Evolutionary conservation across 2,329 filamentous ascomycete genomes (phyloP), one percentile per base, ranked within the genome.

Genomic region (Elsinoe necatrix): DNA sequence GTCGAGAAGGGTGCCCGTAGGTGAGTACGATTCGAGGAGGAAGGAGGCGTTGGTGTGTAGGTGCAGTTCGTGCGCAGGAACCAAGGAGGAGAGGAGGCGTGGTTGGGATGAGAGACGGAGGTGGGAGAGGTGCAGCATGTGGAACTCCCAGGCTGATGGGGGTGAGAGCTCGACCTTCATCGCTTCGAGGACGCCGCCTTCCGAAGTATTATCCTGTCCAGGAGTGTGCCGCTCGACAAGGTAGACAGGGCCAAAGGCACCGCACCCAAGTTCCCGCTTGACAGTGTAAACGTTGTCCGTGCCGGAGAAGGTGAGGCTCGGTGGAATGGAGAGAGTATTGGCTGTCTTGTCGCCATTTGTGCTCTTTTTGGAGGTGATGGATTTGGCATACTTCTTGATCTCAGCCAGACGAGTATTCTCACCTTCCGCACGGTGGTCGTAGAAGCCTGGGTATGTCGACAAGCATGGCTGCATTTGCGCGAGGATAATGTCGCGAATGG

Each of bases 181-280:
- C 1, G 93, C 93, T 70, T 96, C 90, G 3, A 93, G 77, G 1
- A 75, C 61, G 42, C 75, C 75, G 41, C 87, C 82, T 4, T 29
- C 27, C 9, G 27, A 29, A 12, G 21, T 18, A 18, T 2, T 20
- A 8, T 74, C 68, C 25, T 73, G 71, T 8, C 75, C 72, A 11
- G 74, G 70, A 0, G 74, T 72, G 54, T 61, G 86, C 63, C 79
- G 82, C 66, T 95, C 89, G 6, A 91, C 85, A 0, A 98, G 81
- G 68, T 96, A 98, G 2, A 98, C 93, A 0, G 93, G 92, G 0
- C 92, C 93, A 71, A 95, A 98, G 0, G 93, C 93, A 7, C 93
- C 93, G 25, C 90, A 88, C 1, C 93, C 93, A 11, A 98, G 82
- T 68, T 97, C 90, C 51, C 85, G 83, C 66, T 86, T 89, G 57